phyloP scores from a whole-genome alignment of 768 basidiomycete species.

The Lactifluus volemus region DNA sequence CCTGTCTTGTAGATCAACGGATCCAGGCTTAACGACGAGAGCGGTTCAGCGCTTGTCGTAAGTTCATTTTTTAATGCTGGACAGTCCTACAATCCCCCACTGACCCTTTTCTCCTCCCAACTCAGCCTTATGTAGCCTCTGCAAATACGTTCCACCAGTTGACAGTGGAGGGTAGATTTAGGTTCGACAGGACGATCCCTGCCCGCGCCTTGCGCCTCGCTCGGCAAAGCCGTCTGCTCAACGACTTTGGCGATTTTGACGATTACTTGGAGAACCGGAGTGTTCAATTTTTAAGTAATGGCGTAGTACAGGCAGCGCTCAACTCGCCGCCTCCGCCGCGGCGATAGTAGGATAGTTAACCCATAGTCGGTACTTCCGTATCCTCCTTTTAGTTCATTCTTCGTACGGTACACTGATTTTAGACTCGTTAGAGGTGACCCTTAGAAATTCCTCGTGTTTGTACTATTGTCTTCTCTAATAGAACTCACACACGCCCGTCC shows the following conservation, averaged over 20 bases:
- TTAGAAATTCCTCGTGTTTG: background rate
- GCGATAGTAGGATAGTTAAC: background rate
- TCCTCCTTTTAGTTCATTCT: background rate
- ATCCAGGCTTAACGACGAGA: conserved; percentile 4
- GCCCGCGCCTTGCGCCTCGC: conserved; percentile 41
- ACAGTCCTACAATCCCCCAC: background rate
- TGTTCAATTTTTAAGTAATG: conserved; percentile 41
- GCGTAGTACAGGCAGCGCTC: conserved; percentile 10
- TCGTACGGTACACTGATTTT: background rate
- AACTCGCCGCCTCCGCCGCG: background rate
- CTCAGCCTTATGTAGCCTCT: conserved; percentile 3
- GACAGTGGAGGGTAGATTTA: background rate
- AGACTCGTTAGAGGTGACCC: background rate
- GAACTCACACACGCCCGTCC: background rate
- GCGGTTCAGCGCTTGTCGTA: conserved; percentile 11
- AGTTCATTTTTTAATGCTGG: background rate
- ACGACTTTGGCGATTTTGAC: conserved; percentile 69
- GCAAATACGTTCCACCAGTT: background rate
- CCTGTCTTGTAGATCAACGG: conserved; percentile 39
- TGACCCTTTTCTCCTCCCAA: background rate
- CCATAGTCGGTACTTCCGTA: background rate
- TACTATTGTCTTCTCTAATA: background rate
- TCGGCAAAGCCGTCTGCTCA: conserved; percentile 40
- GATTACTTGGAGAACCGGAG: conserved; percentile 72
- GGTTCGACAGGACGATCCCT: conserved; percentile 26